These are phyloP conservation scores for Entophlyctis luteolus DNA, from an alignment of 192 early-diverging fungal genomes.

Conservation along the genomic window DNA sequence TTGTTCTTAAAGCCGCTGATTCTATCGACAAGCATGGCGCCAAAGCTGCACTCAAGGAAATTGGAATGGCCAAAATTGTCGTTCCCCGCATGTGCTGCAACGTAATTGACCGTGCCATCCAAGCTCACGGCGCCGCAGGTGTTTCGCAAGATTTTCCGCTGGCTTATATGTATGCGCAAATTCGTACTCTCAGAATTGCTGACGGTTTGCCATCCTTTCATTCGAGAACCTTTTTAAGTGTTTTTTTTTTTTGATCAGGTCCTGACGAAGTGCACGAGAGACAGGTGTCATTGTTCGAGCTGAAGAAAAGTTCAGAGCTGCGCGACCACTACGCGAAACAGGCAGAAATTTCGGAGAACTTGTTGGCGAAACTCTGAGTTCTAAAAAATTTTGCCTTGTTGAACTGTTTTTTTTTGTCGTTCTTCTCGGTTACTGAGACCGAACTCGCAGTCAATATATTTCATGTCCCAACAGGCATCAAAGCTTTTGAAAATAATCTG, in stretches of 20 bases:
- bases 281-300: constrained; percentile 67
- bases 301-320: constrained; percentile 27
- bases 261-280: constrained; percentile 88
- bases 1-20: constrained; percentile 89
- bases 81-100: constrained; percentile 73
- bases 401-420: background rate
- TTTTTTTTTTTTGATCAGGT: constrained; percentile 32
- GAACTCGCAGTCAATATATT: no score
- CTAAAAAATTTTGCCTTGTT: no score
- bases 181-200: constrained; percentile 82
- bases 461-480: no score
- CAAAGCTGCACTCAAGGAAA: constrained; percentile 87
- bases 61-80: constrained; percentile 94
- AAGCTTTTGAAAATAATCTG: no score
- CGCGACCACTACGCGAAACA: constrained; percentile 27
- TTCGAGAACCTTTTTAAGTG: background rate
- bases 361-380: constrained; percentile 25
- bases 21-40: constrained; percentile 84
- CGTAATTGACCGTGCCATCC: constrained; percentile 89
- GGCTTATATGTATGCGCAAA: constrained; percentile 75
- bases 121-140: constrained; percentile 90
- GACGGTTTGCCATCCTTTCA: constrained; percentile 58
- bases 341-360: constrained; percentile 2
- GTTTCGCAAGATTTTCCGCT: constrained; percentile 80
- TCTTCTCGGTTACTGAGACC: background rate